Evolutionary conservation across 306 rosid species (phyloP).

Genomic region (Malus domestica): DNA sequence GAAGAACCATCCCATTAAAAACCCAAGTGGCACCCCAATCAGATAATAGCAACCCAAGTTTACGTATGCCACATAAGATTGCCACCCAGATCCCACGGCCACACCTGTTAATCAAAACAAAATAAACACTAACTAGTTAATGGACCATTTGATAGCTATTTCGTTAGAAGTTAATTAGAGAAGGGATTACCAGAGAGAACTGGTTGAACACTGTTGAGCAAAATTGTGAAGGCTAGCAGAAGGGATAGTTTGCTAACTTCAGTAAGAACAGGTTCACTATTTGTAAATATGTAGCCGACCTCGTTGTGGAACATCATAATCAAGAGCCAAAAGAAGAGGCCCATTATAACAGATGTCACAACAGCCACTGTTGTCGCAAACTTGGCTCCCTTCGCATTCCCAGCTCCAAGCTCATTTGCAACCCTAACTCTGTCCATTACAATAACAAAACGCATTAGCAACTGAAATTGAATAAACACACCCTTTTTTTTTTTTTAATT

Average conservation of each 20-base stretch:
- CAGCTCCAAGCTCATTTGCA: constrained; percentile 83
- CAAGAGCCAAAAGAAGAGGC: constrained; percentile 56
- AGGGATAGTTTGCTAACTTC: constrained; percentile 48
- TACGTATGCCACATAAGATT: constrained; percentile 73
- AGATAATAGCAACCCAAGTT: constrained; percentile 77
- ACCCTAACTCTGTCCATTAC: constrained; percentile 62
- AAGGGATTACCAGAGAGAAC: constrained; percentile 49
- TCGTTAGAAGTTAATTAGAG: too few relatives aligned
- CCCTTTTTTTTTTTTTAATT: too few relatives aligned
- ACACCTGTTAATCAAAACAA: constrained; percentile 36
- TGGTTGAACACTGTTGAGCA: constrained; percentile 76
- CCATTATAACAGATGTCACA: constrained; percentile 44
- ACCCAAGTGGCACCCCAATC: constrained; percentile 70
- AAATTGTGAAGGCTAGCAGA: constrained; percentile 62
- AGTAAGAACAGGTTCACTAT: constrained; percentile 45
- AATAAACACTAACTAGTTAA: not conserved
- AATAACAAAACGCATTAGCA: not conserved
- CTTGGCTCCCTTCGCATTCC: constrained; percentile 69
- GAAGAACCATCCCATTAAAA: constrained; percentile 62
- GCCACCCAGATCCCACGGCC: constrained; percentile 95
- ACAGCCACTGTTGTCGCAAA: constrained; percentile 69
- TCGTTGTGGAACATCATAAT: constrained; percentile 38
- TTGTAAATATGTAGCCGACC: constrained; percentile 47
- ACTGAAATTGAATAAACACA: not conserved
- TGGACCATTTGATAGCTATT: too few relatives aligned